Conservation (phyloP, 345 rosid genomes). For the Geranium rotundifolium region DNA sequence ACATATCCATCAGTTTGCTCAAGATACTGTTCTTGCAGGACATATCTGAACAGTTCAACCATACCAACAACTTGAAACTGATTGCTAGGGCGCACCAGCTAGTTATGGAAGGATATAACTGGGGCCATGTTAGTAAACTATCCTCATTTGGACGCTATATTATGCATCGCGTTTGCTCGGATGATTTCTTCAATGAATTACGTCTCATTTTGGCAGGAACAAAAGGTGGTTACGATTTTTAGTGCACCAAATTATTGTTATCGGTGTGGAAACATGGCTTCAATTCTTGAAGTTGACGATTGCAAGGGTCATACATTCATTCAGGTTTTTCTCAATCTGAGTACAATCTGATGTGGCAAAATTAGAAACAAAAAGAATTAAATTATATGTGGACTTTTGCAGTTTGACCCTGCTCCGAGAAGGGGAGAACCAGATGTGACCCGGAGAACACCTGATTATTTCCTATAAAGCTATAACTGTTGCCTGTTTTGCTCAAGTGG, state of each 20-base stretch:
- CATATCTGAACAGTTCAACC: constrained; percentile 93
- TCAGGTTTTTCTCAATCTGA: constrained; percentile 41
- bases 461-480: constrained; percentile 30
- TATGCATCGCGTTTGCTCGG: too few species aligned
- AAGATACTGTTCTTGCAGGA: constrained; percentile 35
- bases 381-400: constrained; percentile 12
- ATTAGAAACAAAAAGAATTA: not conserved
- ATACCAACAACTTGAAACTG: constrained; percentile 75
- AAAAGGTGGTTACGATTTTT: too few species aligned
- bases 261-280: constrained; percentile 99
- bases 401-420: constrained; percentile 98
- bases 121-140: too few species aligned
- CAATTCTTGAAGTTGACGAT: constrained; percentile 91
- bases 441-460: constrained; percentile 91
- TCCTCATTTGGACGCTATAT: too few species aligned
- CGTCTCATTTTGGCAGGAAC: too few species aligned
- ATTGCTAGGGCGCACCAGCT: constrained; percentile 93
- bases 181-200: too few species aligned
- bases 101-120: too few species aligned
- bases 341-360: not conserved
- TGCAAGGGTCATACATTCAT: constrained; percentile 92
- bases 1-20: not conserved
- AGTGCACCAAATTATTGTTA: too few species aligned
- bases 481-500: too few species aligned
- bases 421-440: constrained; percentile 97